phyloP scores from a whole-genome alignment of 495 filamentous ascomycete genomes.

The Bacidia gigantensis region DNA sequence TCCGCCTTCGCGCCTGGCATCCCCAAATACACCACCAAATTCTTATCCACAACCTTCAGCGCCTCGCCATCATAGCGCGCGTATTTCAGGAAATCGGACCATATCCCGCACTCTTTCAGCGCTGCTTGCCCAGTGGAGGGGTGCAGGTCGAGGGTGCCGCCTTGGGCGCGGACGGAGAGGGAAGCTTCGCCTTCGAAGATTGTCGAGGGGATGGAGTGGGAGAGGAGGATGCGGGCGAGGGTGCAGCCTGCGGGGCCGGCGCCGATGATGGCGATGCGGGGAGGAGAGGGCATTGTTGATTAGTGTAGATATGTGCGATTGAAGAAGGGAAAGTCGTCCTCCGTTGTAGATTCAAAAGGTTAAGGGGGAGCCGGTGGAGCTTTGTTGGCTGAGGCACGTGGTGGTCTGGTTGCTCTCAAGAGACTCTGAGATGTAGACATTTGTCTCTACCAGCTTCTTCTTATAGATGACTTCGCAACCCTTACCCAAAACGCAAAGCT shows the following conservation, averaged over 20 bases:
- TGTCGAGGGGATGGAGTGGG: constrained; percentile 29
- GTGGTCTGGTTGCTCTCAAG: too few species aligned
- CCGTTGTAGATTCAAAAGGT: neutral
- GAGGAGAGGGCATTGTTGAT: neutral
- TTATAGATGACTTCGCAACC: too few species aligned
- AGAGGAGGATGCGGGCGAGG: constrained; percentile 41
- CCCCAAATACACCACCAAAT: constrained; percentile 21
- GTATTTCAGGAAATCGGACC: constrained; percentile 31
- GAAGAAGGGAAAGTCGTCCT: neutral
- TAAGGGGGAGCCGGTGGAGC: too few species aligned
- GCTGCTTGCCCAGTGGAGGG: constrained; percentile 36
- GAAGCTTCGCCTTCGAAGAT: constrained; percentile 40
- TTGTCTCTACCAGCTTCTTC: too few species aligned
- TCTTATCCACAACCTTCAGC: constrained; percentile 23
- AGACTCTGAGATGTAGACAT: too few species aligned
- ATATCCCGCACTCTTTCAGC: constrained; percentile 37
- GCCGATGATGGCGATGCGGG: constrained; percentile 42
- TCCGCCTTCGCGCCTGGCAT: constrained; percentile 6
- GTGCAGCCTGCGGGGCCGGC: constrained; percentile 45
- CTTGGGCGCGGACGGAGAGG: constrained; percentile 28
- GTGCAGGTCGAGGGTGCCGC: constrained; percentile 46
- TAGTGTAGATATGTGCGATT: too few species aligned
- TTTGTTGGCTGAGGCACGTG: too few species aligned
- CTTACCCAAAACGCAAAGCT: too few species aligned
- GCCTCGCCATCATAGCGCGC: constrained; percentile 31